phyloP scores from a whole-genome alignment of 2,329 filamentous ascomycete genomes.

The Alternaria sp. region DNA sequence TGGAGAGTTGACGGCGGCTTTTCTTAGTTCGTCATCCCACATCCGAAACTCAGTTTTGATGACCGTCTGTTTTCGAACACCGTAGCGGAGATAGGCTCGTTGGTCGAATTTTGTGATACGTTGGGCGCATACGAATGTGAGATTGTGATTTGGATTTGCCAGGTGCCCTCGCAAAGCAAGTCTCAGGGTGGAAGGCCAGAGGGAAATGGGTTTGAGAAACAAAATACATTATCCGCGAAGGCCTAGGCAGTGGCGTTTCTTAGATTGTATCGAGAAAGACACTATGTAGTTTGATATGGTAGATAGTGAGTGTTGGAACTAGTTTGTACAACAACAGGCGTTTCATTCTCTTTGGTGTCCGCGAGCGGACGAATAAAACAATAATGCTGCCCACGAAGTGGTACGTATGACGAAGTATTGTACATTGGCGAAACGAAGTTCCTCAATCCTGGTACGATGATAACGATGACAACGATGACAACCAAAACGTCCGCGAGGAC shows the following conservation, averaged over 20 bases:
- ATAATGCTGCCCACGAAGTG: background rate
- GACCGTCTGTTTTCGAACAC: background rate
- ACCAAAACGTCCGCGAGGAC: slow-evolving; percentile 25
- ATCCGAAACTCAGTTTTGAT: slow-evolving; percentile 3
- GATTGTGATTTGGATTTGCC: background rate
- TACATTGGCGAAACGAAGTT: slow-evolving; percentile 1
- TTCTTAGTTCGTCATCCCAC: background rate
- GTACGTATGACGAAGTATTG: slow-evolving; percentile 14
- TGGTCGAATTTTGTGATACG: background rate
- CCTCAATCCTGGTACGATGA: background rate
- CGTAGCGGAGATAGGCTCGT: background rate
- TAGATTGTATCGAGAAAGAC: background rate
- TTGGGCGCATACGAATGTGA: background rate
- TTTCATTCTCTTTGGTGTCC: background rate
- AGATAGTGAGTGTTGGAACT: background rate
- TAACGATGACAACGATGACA: slow-evolving; percentile 6
- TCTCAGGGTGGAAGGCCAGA: background rate
- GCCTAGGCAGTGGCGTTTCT: background rate
- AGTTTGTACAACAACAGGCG: background rate
- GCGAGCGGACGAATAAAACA: background rate
- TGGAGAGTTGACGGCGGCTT: background rate
- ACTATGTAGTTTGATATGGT: background rate
- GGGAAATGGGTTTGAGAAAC: background rate
- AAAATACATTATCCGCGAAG: background rate
- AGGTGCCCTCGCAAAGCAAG: background rate